These are phyloP conservation scores for Prunus persica DNA, from an alignment of 306 rosid species.

Conservation along the genomic window Prunus_persica_NCBIv2 NC_034015.1:17850001-17850500, in stretches of 20 bases:
- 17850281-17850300: constrained; percentile 36
- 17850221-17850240: constrained; percentile 9
- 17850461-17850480: constrained; percentile 29
- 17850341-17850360: constrained; percentile 50
- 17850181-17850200: constrained; percentile 32
- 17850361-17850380: constrained; percentile 55
- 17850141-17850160: neutral
- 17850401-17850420: constrained; percentile 44
- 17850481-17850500: neutral
- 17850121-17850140: too few species aligned
- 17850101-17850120: too few species aligned
- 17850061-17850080: too few species aligned
- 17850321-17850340: constrained; percentile 45
- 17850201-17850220: constrained; percentile 31
- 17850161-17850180: constrained; percentile 12
- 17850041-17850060: too few species aligned
- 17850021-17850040: too few species aligned
- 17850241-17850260: constrained; percentile 6
- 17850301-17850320: constrained; percentile 50
- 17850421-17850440: constrained; percentile 41
- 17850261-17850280: neutral
- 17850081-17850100: too few species aligned
- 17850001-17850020: too few species aligned
- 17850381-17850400: constrained; percentile 29
- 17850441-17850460: constrained; percentile 54